Conservation (phyloP, 2,329 filamentous ascomycete species). For the Ceratocystis lukuohia region DNA sequence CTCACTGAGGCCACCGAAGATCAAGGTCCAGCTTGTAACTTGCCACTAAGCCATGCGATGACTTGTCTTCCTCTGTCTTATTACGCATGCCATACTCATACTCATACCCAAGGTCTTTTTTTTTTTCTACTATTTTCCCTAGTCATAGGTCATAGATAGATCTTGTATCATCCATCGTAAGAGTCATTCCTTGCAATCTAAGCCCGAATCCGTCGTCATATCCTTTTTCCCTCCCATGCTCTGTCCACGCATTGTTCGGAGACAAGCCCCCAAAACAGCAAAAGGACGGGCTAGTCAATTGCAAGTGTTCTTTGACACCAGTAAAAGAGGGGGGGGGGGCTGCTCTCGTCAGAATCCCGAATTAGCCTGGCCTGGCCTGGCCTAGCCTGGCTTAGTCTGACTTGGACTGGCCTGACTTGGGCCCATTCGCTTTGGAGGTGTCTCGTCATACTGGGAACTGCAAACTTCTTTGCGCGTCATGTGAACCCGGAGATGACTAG, state of each 20-base stretch:
- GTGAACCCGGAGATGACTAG: background rate
- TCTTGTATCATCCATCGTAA: background rate
- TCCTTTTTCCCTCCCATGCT: background rate
- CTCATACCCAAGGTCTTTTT: background rate
- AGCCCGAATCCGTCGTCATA: background rate
- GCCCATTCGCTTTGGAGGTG: background rate
- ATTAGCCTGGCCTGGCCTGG: background rate
- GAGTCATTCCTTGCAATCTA: slow-evolving; percentile 6
- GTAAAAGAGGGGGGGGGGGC: background rate
- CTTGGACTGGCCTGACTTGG: background rate
- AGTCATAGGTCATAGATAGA: background rate
- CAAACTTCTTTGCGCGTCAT: background rate
- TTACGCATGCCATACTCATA: no score
- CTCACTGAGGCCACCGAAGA: slow-evolving; percentile 1
- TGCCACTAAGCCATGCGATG: background rate
- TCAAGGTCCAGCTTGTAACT: background rate
- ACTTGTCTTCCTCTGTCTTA: no score
- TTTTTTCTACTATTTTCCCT: background rate
- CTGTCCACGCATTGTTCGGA: background rate
- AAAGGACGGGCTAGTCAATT: background rate
- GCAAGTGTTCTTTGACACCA: background rate
- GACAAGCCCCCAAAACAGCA: background rate
- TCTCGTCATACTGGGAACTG: background rate
- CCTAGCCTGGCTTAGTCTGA: background rate
- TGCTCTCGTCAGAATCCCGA: background rate